Percentiles rank a stretch among this genome's conserved stretches.
Evolutionary conservation across 768 basidiomycete species (phyloP).

Genomic region (Serpula lacrymans): DNA sequence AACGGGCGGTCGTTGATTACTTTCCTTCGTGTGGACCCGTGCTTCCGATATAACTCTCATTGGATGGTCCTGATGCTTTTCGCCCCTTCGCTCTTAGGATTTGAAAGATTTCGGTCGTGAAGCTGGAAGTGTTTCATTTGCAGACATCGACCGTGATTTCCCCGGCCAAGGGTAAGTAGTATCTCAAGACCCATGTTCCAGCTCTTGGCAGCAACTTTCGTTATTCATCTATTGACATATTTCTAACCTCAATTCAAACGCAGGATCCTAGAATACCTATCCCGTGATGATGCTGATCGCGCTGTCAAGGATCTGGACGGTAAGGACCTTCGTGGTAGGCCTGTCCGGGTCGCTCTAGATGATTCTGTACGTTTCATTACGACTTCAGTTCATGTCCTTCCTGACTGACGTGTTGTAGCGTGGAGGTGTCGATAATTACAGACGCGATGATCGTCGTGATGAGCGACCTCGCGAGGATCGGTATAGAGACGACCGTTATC

Average conservation of each 20-base stretch:
- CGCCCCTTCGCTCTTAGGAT: slow-evolving; percentile 65
- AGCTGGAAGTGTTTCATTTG: slow-evolving; percentile 89
- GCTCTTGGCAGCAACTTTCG: not conserved
- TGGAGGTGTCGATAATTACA: slow-evolving; percentile 67
- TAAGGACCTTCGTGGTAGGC: slow-evolving; percentile 81
- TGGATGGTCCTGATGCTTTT: slow-evolving; percentile 11
- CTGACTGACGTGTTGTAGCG: slow-evolving; percentile 40
- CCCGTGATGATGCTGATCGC: slow-evolving; percentile 86
- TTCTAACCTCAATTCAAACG: too few species aligned
- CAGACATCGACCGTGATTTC: slow-evolving; percentile 87
- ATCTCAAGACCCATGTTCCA: not conserved
- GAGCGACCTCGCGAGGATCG: slow-evolving; percentile 57
- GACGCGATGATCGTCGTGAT: slow-evolving; percentile 69
- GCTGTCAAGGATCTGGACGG: slow-evolving; percentile 87
- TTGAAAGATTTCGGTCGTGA: slow-evolving; percentile 97
- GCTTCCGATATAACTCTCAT: not conserved
- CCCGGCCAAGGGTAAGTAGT: slow-evolving; percentile 80
- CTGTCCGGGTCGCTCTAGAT: slow-evolving; percentile 68
- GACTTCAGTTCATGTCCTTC: not conserved
- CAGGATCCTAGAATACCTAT: slow-evolving; percentile 89
- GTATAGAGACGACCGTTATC: slow-evolving; percentile 56
- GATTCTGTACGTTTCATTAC: slow-evolving; percentile 47
- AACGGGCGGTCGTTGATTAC: too few species aligned
- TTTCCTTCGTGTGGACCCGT: too few species aligned
- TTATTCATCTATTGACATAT: slow-evolving; percentile 4